Base-by-base conservation (phyloP, 2,329 filamentous ascomycete species). In the Didymosphaeria variabile region DNA sequence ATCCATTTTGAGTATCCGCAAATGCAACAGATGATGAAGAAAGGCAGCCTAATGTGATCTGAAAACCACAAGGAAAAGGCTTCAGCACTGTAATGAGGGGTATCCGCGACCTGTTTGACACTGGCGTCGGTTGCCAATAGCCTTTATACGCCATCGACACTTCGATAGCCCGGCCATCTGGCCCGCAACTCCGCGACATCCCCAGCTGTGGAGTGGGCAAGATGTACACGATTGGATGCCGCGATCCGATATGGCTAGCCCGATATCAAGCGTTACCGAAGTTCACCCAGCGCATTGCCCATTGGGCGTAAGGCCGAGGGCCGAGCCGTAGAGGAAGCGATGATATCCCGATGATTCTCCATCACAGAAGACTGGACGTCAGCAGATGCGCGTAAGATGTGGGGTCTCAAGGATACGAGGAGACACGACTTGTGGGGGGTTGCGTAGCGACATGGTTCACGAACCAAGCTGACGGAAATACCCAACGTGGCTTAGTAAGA, bases 1-100 rank as follows among this genome's bases (percentile, higher is more conserved):
- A 58, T 66, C 67, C 68, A 75, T 72, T 10, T 29, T 63, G 58
- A 36, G 15, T 19, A 19, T 36, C 19, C 12, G 31, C 29, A 26
- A 3, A 36, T 15, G 15, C 8, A 40, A 2, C 21, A 29, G 26
- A 42, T 17, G 6, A 38, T 8, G 9, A 23, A n/a, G 36, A n/a
- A 19, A 29, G 21, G 21, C 13, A n/a, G 10, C 26, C 21, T n/a
- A n/a, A 29, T 7, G 15, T 15, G 10, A n/a, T 9, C n/a, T 3
- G 15, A 31, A 54, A 54, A 54, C 17, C 17, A 54, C 32, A n/a
- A 21, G 17, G 6, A 36, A n/a, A 21, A 5, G n/a, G 15, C 7
- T 36, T n/a, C 2, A 3, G 38, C 21, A 19, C n/a, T 54, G 32
- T 34, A n/a, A 1, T n/a, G 42, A 36, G 21, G 21, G 42, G 31